phyloP scores from a whole-genome alignment of 176 grass and related monocot genomes.

The Carex parvula region DNA sequence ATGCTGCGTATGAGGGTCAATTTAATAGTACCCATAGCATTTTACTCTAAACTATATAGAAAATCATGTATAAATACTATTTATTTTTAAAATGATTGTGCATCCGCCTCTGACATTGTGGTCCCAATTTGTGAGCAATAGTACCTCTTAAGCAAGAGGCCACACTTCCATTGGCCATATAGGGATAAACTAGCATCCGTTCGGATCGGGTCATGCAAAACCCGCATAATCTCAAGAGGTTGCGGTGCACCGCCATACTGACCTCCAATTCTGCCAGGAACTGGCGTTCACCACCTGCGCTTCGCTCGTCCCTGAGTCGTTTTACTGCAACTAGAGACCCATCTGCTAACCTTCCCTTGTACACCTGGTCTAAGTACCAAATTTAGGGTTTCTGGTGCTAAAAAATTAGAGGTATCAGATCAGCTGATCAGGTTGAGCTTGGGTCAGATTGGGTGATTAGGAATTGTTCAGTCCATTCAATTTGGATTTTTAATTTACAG shows the following conservation, averaged over 20 bases:
- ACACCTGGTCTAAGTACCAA: conserved; percentile 25
- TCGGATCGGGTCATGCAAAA: conserved; percentile 89
- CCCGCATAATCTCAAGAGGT: conserved; percentile 62
- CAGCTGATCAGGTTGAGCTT: neutral
- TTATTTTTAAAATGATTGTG: too few species aligned
- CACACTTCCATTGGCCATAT: conserved; percentile 70
- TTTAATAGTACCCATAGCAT: too few species aligned
- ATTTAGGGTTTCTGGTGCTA: neutral
- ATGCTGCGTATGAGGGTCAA: too few species aligned
- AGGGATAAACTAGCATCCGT: conserved; percentile 66
- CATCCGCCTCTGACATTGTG: too few species aligned
- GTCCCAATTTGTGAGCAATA: too few species aligned
- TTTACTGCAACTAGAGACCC: conserved; percentile 74
- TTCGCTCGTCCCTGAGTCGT: too few species aligned
- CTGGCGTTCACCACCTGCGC: conserved; percentile 51
- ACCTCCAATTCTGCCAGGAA: conserved; percentile 82
- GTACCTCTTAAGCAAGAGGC: conserved; percentile 62
- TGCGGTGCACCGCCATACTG: conserved; percentile 77
- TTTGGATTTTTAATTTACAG: neutral
- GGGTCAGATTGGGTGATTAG: neutral
- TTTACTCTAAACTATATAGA: too few species aligned
- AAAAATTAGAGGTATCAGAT: neutral
- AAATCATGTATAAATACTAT: too few species aligned
- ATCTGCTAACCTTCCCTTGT: conserved; percentile 64
- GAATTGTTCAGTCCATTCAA: neutral